Evolutionary conservation across 805 yeast genomes (phyloP), one percentile per base, ranked within the genome.

Genomic region (Lachancea thermotolerans): DNA sequence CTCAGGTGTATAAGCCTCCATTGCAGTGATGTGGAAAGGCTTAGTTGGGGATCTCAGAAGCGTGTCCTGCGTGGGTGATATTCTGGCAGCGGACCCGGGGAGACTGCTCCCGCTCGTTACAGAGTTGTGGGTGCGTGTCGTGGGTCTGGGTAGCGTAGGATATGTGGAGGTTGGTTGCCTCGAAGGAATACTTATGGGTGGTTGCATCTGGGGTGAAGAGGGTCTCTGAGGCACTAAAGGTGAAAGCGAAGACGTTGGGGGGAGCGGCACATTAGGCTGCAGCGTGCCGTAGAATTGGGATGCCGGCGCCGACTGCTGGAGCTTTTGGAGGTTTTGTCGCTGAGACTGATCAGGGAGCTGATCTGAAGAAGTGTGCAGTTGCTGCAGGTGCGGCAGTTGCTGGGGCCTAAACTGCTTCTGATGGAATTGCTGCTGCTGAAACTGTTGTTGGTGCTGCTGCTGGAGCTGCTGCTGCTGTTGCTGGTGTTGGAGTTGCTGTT

Each of bases 1-100:
- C 49, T 78, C 85, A 2, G 85, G 85, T 0, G 86, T 79, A 52
- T 76, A 77, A 4, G 83, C 81, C 53, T 79, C 85, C 51, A 77
- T 60, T n/a, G 80, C 75, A 28, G 72, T 69, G 1, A 71, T 67
- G 40, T 71, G 70, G 50, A 67, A 72, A 6, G 74, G 68, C 48
- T 73, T 73, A 1, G 67, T 60, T 11, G 75, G 75, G 3, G 67
- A 63, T 36, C 60, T 50, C 39, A 61, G 42, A 27, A 61, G 40
- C 1, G 62, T 42, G 21, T 56, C 64, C 39, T 55, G 56, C 2
- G 52, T 37, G 11, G 60, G 58, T 7, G 63, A 50, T 8, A 42
- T 57, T 49, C 45, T 64, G 12, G 46, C 49, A 37, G 50, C 49
- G 14, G 56, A 47, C 27, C 53, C 47, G 28, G 46, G 45, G 50